Percentiles rank a stretch among this genome's conserved stretches.
Evolutionary conservation across 352 stramenopile species (phyloP).

Genomic region (Phytopythium boreale): DNA sequence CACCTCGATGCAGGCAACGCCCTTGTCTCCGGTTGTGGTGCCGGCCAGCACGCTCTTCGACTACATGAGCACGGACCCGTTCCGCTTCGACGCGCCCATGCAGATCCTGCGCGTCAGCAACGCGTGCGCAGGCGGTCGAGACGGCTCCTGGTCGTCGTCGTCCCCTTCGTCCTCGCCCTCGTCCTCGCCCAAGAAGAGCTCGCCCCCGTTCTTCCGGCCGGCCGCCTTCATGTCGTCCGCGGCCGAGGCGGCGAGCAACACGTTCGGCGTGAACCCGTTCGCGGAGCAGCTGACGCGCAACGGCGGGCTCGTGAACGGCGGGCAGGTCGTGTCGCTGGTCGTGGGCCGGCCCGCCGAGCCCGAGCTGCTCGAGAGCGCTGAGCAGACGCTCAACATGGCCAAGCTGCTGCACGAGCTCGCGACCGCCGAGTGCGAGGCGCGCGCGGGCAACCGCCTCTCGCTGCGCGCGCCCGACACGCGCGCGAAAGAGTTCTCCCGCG

Average conservation of each 20-base stretch:
- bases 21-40: conserved; percentile 21
- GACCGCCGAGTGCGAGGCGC: conserved; percentile 63
- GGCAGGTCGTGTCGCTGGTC: conserved; percentile 31
- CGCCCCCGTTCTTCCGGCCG: background rate
- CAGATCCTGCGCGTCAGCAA: conserved; percentile 38
- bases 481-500: conserved; percentile 64
- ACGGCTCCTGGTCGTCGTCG: conserved; percentile 5
- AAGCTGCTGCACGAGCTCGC: conserved; percentile 74
- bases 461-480: conserved; percentile 40
- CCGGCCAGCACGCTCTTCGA: conserved; percentile 49
- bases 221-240: conserved; percentile 16
- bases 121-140: conserved; percentile 16
- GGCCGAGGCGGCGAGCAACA: conserved; percentile 14
- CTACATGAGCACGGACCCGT: conserved; percentile 48
- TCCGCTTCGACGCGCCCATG: conserved; percentile 45
- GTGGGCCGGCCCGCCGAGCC: conserved; percentile 32
- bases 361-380: conserved; percentile 50
- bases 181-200: background rate
- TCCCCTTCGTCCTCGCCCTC: conserved; percentile 7
- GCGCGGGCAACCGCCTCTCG: conserved; percentile 58
- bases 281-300: conserved; percentile 53
- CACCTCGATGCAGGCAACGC: conserved; percentile 11
- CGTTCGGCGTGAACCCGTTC: conserved; percentile 37
- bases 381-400: conserved; percentile 74
- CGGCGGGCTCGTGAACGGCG: conserved; percentile 41